Base-by-base conservation (phyloP, 2,329 filamentous ascomycete species). In the Grosmannia clavigera region DNA sequence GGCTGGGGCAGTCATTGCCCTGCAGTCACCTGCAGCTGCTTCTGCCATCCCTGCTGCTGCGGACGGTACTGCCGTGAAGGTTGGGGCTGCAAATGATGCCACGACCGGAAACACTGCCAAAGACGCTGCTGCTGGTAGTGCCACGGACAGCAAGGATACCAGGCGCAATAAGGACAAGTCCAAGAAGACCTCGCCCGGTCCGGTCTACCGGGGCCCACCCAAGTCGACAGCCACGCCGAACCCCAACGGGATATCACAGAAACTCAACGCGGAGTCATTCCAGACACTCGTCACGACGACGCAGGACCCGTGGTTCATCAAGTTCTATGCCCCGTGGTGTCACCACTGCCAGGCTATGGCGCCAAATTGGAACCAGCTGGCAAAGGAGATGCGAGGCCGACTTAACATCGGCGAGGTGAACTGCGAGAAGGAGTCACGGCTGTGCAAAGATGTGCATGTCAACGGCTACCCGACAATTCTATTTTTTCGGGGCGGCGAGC, bases 301-400 rank as follows among this genome's bases (percentile, higher is more conserved):
- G 0, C 84, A 88, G 64, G 91, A 97, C 64, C 87, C 92, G 6
- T 99, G 94, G 94, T 96, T 99, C 70, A 85, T 99, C 78, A 99
- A 99, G 73, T 97, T 99, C 71, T 97, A 96, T 71, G 92, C 90
- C 22, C 95, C 94, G 6, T 97, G 92, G 94, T 99, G 94, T 72
- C 84, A 86, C 66, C 94, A 99, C 74, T 99, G 95, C 73, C 89
- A 96, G 74, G 89, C 89, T 46, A 84, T 99, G 80, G 90, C 88
- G 43, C 88, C 94, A 3, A 91, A 85, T 64, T 99, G 94, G 94
- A 78, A 84, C 63, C 88, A 92, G 68, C 83, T 99, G 73, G 88
- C 88, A 53, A 91, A 92, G 70, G 90, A 92, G 69, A 94, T 96
- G 89, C 84, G 91, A 72, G 88, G 87, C 52, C 85, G 83, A 65